Conservation (phyloP, 345 rosid genomes). For the Bruguiera parviflora region DNA sequence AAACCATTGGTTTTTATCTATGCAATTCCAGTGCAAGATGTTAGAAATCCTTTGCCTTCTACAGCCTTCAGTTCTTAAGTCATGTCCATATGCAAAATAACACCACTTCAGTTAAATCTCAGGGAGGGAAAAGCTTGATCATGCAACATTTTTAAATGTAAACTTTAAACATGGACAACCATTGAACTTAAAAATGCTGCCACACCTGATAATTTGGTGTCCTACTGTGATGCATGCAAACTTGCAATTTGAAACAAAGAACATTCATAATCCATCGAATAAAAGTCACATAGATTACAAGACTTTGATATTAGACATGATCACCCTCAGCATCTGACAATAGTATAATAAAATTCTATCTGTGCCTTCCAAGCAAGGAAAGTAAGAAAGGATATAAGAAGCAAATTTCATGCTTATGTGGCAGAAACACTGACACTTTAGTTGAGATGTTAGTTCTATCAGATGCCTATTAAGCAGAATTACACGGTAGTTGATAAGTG, state of each 20-base stretch:
- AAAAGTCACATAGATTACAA: background rate
- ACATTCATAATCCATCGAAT: constrained; percentile 7
- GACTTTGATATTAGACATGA: background rate
- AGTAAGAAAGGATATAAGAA: background rate
- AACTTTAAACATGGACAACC: background rate
- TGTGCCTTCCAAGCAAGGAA: too few relatives aligned
- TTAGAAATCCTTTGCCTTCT: too few relatives aligned
- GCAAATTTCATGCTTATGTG: background rate
- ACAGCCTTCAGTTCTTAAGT: too few relatives aligned
- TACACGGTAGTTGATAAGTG: constrained; percentile 13
- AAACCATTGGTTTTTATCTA: too few relatives aligned
- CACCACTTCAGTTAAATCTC: too few relatives aligned
- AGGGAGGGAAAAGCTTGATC: too few relatives aligned
- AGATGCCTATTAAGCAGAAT: constrained; percentile 58
- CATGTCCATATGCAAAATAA: too few relatives aligned
- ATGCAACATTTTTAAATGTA: too few relatives aligned
- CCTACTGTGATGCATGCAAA: constrained; percentile 34
- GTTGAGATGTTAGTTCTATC: constrained; percentile 8
- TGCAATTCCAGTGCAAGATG: too few relatives aligned
- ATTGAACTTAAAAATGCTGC: background rate
- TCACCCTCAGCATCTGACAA: background rate
- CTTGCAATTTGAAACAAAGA: constrained; percentile 41
- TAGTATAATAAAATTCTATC: background rate
- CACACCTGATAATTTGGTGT: too few relatives aligned
- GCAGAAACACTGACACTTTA: background rate